Evolutionary conservation across 495 filamentous ascomycete genomes (phyloP), one percentile per base, ranked within the genome.

Genomic region (Venustampulla echinocandica): DNA sequence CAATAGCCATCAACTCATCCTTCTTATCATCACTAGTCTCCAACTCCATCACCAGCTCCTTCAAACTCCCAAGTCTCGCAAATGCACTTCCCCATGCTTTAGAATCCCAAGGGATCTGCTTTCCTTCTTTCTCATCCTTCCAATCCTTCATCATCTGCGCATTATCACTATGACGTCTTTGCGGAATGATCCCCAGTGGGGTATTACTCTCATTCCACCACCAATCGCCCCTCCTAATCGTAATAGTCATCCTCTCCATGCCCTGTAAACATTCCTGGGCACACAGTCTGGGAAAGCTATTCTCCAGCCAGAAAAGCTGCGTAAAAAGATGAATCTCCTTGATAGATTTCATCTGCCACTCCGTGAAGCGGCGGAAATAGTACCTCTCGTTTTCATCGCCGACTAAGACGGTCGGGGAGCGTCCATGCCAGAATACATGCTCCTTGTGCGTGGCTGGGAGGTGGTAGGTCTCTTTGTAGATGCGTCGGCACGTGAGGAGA

Each of bases 231-330:
- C 50, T 48, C 19, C 52, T 41, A 4, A 61, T 44, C 2, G 58
- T 56, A 36, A 61, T 51, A 18, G 37, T 57, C n/a, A 58, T 20
- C 30, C 47, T 49, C 30, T 58, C 46, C n/a, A 58, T 24, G 4
- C 48, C 47, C 32, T 49, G 21, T 49, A 61, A 54, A 37, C 47
- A 49, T 2, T 40, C 15, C 6, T 48, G 20, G 10, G 34, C 4
- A 23, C 42, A 47, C 6, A 59, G 17, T 0, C 19, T 4, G 1
- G 23, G 21, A n/a, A 61, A 61, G 10, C 7, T 15, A 14, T 44
- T 25, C 42, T 61, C 58, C 2, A 61, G 55, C 55, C 58, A 60
- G 43, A 30, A 55, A 23, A 52, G 41, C 25, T 57, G 55, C 10
- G 46, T 53, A 22, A 55, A 57, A 2, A 60, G 35, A 40, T 52